Evolutionary conservation across 768 basidiomycete genomes (phyloP).

Genomic region (Serendipita sp.): DNA sequence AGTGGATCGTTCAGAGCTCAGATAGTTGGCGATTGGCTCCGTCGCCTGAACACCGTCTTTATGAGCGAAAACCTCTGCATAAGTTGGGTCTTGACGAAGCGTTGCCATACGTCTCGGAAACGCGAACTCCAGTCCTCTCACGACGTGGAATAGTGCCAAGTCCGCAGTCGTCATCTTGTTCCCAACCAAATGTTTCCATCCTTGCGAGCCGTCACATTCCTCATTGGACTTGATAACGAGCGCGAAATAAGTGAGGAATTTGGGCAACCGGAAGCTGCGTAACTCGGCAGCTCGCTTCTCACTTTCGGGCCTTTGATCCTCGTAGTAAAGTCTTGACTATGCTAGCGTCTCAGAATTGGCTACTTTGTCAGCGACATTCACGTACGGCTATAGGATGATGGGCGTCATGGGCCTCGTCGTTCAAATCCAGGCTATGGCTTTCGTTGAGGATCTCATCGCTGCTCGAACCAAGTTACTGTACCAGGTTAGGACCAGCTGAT

Average conservation of each 20-base stretch:
- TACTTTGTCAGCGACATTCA: constrained; percentile 17
- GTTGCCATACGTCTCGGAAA: constrained; percentile 22
- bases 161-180: constrained; percentile 25
- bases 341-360: constrained; percentile 18
- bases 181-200: constrained; percentile 14
- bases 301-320: constrained; percentile 28
- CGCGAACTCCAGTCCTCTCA: constrained; percentile 20
- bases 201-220: not conserved
- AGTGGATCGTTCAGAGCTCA: constrained; percentile 19
- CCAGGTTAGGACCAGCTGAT: constrained; percentile 25
- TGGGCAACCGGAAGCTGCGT: constrained; percentile 23
- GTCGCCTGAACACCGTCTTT: constrained; percentile 20
- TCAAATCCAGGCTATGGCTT: constrained; percentile 15
- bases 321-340: constrained; percentile 19
- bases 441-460: not conserved
- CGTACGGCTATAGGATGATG: constrained; percentile 2
- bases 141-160: constrained; percentile 26
- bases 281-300: constrained; percentile 20
- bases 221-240: constrained; percentile 16
- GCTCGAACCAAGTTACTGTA: constrained; percentile 1
- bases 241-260: constrained; percentile 26
- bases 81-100: constrained; percentile 14
- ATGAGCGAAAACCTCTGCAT: constrained; percentile 19
- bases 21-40: constrained; percentile 21
- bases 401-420: constrained; percentile 20